Percentiles rank a stretch among this genome's conserved stretches.
phyloP scores from a whole-genome alignment of 257 asterid genomes.

The Solanum rostratum region DNA sequence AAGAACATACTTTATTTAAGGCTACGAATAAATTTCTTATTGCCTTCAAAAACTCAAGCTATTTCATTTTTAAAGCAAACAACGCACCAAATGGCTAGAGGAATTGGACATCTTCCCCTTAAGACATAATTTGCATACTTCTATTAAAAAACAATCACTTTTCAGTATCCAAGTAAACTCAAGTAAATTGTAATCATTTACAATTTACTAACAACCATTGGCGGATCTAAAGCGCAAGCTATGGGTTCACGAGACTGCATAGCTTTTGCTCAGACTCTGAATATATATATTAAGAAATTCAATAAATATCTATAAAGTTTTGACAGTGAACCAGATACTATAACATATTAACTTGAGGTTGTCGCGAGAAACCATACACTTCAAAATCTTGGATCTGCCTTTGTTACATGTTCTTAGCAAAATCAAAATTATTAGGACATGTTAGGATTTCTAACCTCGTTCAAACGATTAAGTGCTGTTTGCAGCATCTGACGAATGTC shows the following conservation, averaged over 20 bases:
- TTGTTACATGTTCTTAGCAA: background rate
- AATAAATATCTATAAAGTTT: background rate
- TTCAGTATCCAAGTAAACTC: background rate
- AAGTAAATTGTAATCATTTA: too few species aligned
- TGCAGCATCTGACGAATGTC: slow-evolving; percentile 70
- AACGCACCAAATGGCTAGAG: background rate
- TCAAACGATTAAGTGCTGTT: slow-evolving; percentile 14
- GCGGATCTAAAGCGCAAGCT: background rate
- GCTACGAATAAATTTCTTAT: background rate
- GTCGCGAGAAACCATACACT: background rate
- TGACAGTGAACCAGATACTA: background rate
- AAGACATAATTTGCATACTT: background rate
- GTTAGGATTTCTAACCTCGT: background rate
- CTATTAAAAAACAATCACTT: background rate
- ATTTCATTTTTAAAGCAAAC: background rate
- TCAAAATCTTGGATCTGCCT: background rate
- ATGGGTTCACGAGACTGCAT: background rate
- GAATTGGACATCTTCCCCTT: background rate
- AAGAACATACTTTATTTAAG: background rate
- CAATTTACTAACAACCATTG: background rate
- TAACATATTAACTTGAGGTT: background rate
- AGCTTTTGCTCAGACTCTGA: background rate
- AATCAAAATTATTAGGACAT: background rate
- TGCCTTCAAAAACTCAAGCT: background rate
- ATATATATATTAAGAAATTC: background rate